Evolutionary conservation across 192 early-diverging fungal genomes (phyloP), one percentile per base, ranked within the genome.

Genomic region (Coemansia guatemalensis): DNA sequence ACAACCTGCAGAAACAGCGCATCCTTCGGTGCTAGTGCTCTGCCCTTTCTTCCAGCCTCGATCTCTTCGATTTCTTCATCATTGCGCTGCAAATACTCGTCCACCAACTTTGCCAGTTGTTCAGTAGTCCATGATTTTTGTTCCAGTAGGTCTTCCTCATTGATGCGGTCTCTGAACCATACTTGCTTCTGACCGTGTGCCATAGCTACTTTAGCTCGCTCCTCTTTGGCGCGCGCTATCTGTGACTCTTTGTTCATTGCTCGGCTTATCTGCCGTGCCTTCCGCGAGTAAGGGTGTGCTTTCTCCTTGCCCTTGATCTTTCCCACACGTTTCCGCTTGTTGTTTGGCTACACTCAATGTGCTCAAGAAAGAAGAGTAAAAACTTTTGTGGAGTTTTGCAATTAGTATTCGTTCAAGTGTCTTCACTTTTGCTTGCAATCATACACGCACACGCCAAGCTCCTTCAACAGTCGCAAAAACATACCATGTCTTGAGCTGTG

Each of bases 241-340:
- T 62, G 55, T 17, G 81, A 73, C 39, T 85, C 85, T 22, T 84
- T 80, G 50, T 83, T 68, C 69, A 86, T 75, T 5, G 87, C 86
- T 49, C 89, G 74, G 22, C 82, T 83, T 64, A 88, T 78, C 64
- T 91, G 89, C 5, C 56, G 72, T 3, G 89, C 89, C 56, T 91
- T 91, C 27, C 89, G 81, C 53, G 89, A 91, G 62, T 87, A 87
- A 12, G 89, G 89, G 57, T 91, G 89, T n/a, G 89, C 88, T 68
- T 83, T 86, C 39, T 87, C 87, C 24, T 69, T 67, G 51, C 78
- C 82, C 71, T 86, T 84, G 64, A 87, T 83, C 47, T 83, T 83
- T 41, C 66, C 69, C 8, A 84, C 54, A 44, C 78, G 73, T 56
- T 79, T 78, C 41, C 76, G 80, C 47, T 83, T 83, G 68, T 86